phyloP scores from a whole-genome alignment of 345 rosid species.

The Euphorbia tirucalli region DNA sequence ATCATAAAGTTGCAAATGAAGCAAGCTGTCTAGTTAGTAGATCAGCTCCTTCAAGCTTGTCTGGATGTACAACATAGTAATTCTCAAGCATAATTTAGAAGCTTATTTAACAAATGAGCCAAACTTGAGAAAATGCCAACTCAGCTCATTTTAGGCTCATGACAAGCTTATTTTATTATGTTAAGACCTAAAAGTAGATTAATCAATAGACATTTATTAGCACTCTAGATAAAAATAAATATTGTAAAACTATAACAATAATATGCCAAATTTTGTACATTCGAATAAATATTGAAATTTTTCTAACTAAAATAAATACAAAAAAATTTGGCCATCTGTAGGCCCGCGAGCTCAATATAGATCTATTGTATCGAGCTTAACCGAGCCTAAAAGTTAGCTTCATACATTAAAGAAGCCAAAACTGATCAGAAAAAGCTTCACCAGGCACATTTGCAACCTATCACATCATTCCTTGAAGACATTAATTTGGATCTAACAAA shows the following conservation, averaged over 20 bases:
- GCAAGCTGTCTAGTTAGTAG: not conserved
- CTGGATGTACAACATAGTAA: not conserved
- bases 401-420: not conserved
- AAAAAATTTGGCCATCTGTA: not conserved
- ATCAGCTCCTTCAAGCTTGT: not conserved
- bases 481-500: not conserved
- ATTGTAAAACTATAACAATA: too few species aligned
- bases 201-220: not conserved
- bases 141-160: not conserved
- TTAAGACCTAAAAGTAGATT: not conserved
- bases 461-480: too few species aligned
- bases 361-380: not conserved
- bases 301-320: not conserved
- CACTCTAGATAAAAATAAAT: too few species aligned
- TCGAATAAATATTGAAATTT: too few species aligned
- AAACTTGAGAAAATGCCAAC: not conserved
- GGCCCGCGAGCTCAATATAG: not conserved
- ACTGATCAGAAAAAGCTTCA: too few species aligned
- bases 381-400: not conserved
- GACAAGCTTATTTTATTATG: not conserved
- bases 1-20: not conserved
- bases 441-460: too few species aligned
- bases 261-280: too few species aligned
- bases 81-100: not conserved
- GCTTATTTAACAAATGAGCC: not conserved